Evolutionary conservation across 371 early-diverging fungal genomes (phyloP).

Genomic region (Circinella minor): DNA sequence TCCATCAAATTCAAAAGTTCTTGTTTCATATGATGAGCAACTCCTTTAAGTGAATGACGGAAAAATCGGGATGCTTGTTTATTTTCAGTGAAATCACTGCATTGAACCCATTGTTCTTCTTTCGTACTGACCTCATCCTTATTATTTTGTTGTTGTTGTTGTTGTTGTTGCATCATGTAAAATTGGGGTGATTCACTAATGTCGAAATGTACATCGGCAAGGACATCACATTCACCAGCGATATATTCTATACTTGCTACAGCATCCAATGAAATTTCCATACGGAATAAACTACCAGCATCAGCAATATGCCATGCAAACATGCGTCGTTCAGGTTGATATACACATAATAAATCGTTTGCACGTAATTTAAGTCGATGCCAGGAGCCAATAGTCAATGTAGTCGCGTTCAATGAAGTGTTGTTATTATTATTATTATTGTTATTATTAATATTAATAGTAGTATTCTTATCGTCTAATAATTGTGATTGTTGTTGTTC

Average conservation of each 20-base stretch:
- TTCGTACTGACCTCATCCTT: too few species aligned
- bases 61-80: conserved; percentile 71
- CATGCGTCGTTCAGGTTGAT: conserved; percentile 53
- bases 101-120: conserved; percentile 57
- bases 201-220: conserved; percentile 65
- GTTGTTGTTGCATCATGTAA: conserved; percentile 55
- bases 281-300: conserved; percentile 68
- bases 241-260: conserved; percentile 66
- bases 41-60: conserved; percentile 68
- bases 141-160: conserved; percentile 21
- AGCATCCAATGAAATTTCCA: conserved; percentile 68
- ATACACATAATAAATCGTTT: conserved; percentile 69
- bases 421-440: background rate
- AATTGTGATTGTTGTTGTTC: background rate
- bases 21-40: conserved; percentile 54
- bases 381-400: conserved; percentile 80
- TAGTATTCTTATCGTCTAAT: too few species aligned
- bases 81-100: conserved; percentile 79
- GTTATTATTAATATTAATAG: too few species aligned
- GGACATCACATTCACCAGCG: conserved; percentile 48
- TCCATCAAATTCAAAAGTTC: conserved; percentile 45
- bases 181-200: conserved; percentile 67
- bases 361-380: conserved; percentile 66
- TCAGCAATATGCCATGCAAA: conserved; percentile 79
- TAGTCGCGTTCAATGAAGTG: conserved; percentile 56